Evolutionary conservation across 148 eudicot species (phyloP), one percentile per base, ranked within the genome.

Genomic region (Nepenthes mirabilis): DNA sequence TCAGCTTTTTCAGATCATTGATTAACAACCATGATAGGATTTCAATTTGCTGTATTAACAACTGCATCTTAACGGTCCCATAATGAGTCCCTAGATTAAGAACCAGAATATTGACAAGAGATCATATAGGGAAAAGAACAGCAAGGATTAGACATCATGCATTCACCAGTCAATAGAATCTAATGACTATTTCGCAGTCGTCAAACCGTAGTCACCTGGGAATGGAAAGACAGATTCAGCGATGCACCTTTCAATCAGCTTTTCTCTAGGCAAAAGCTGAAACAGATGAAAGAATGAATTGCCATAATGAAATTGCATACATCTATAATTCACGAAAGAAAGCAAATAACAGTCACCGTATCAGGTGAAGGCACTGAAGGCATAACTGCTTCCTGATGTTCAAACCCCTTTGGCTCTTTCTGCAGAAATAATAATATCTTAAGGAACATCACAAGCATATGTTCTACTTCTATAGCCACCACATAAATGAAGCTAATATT

Each of bases 201-300:
- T 43, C 23, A 14, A 11, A 65, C 57, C 36, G 45, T 40, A 40
- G 45, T 40, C 45, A 89, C 99, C 86, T 82, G 57, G 99, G 95
- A 68, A 89, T 4, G 45, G 45, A 89, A 54, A 89, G 23, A 23
- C 84, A 55, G 90, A 96, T 78, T 89, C 91, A 59, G 75, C 71
- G 55, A 84, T 72, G 57, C 87, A 93, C 72, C 72, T 81, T 70
- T 89, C 97, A 32, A 86, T 80, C 68, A 89, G 70, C 65, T 94
- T 95, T 64, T 94, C 97, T 73, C 86, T 57, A 32, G 99, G 86
- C 55, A 94, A 65, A 70, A 94, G 88, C 99, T 94, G 73, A 60
- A 35, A 34, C 63, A 53, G 2, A 3, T 2, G 54, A 43, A 45
- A 47, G 52, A 49, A 6, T 2, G 2, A n/a, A 10, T 49, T 10